Evolutionary conservation across 2,329 filamentous ascomycete species (phyloP), one percentile per base, ranked within the genome.

Genomic region (Stachybotrys chartarum): DNA sequence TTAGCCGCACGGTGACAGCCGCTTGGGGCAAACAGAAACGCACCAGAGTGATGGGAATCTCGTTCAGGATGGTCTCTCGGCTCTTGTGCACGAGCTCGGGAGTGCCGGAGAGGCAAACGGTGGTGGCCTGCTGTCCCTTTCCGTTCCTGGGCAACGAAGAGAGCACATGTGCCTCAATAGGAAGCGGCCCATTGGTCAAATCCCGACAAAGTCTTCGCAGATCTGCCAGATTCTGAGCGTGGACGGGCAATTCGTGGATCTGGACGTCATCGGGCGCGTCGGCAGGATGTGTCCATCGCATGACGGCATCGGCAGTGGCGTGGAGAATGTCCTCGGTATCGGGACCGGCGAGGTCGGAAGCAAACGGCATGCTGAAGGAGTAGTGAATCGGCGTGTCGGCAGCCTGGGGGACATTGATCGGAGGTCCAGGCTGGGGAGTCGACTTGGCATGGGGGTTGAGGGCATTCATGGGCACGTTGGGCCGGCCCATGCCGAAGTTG

Each of bases 361-460:
- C 87, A 75, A 97, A 97, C 58, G 94, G 94, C 51, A 99, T 88
- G 70, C 97, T 97, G 85, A 99, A 97, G 61, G 91, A 93, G 71
- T 96, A 87, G 73, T 95, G 91, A 72, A 97, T 90, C 61, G 85
- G 85, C 53, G 86, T 80, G 70, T 93, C 88, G 68, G 87, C 81
- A 59, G 86, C 79, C 61, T 87, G 85, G 56, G 87, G 84, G 61
- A 88, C 85, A 64, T 85, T 79, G 68, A 84, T 76, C 60, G 83
- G 78, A 56, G 82, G 75, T 57, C 77, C 75, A 53, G 79, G 73
- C 56, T 77, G 76, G 55, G 77, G 69, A 59, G 75, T 71, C 59
- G 78, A 76, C 70, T 86, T 84, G 64, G 79, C 76, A 60, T 84
- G 82, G 59, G 80, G 75, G 65, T 80, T 81, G 68, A 83, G 73